Evolutionary conservation across 2,329 filamentous ascomycete genomes (phyloP).

Genomic region (Trichoderma brevicompactum): DNA sequence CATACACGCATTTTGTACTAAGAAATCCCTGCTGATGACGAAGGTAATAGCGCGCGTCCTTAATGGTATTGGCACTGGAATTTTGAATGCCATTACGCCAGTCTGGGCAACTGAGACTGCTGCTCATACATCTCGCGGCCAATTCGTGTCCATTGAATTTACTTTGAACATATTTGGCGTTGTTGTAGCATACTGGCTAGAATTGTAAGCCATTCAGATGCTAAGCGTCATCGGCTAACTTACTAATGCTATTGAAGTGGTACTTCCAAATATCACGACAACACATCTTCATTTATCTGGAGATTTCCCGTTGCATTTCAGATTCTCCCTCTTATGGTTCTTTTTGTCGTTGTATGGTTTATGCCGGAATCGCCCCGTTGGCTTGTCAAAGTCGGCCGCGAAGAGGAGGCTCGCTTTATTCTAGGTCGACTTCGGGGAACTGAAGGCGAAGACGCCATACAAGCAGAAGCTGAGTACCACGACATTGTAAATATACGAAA

Average conservation of each 20-base stretch:
- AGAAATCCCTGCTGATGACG: background rate
- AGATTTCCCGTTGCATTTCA: constrained; percentile 73
- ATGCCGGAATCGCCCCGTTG: constrained; percentile 72
- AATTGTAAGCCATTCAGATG: constrained; percentile 44
- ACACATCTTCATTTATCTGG: constrained; percentile 64
- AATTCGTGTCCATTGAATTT: constrained; percentile 73
- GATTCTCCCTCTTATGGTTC: constrained; percentile 63
- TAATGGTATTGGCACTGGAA: constrained; percentile 70
- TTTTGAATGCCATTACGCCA: constrained; percentile 71
- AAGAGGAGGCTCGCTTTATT: constrained; percentile 70
- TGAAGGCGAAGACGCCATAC: constrained; percentile 54
- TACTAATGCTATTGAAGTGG: constrained; percentile 43
- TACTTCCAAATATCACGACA: constrained; percentile 63
- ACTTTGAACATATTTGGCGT: constrained; percentile 75
- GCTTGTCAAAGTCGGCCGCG: constrained; percentile 67
- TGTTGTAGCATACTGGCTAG: constrained; percentile 62
- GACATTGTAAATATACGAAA: constrained; percentile 69
- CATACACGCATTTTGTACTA: background rate
- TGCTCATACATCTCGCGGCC: constrained; percentile 68
- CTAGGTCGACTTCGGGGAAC: constrained; percentile 66
- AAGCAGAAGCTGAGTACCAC: constrained; percentile 66
- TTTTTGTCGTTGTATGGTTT: constrained; percentile 63
- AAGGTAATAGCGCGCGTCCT: constrained; percentile 35
- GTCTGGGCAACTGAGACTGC: constrained; percentile 74
- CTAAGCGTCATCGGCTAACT: no score